A percentile compares a stretch with the other conserved stretches of the same genome.
Evolutionary conservation across 148 eudicot species (phyloP).

Genomic region (Persicaria tinctoria): DNA sequence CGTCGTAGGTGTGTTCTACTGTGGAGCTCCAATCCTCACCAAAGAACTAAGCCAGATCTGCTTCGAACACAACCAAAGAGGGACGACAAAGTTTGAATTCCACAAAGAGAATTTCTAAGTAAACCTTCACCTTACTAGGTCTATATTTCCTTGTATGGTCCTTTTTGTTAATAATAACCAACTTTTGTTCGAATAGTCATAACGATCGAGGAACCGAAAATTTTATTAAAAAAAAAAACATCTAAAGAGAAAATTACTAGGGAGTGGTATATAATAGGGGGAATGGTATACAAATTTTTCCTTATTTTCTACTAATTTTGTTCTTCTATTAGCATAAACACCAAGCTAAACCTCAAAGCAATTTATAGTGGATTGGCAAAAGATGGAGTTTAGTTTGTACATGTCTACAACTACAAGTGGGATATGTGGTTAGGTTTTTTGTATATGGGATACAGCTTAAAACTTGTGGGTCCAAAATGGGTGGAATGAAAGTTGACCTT

Average conservation of each 20-base stretch:
- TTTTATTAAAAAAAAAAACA: background rate
- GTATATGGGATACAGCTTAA: background rate
- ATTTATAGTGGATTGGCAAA: background rate
- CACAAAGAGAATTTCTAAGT: conserved; percentile 84
- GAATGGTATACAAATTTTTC: conserved; percentile 5
- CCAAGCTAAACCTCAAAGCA: background rate
- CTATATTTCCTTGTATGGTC: background rate
- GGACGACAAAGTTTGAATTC: conserved; percentile 81
- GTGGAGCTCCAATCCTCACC: conserved; percentile 69
- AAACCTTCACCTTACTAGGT: background rate
- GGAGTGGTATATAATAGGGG: background rate
- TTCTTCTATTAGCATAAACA: background rate
- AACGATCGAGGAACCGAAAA: background rate
- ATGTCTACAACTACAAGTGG: background rate
- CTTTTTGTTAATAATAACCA: conserved; percentile 4
- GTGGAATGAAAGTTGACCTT: background rate
- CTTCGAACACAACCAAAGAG: conserved; percentile 75
- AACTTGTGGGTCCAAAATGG: background rate
- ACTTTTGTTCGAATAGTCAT: background rate
- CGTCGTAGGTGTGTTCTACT: conserved; percentile 86
- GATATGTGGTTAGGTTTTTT: too few species aligned
- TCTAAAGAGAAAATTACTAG: background rate
- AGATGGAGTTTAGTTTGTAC: background rate
- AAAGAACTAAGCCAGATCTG: conserved; percentile 68
- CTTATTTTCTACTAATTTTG: background rate